Evolutionary conservation across 2,329 filamentous ascomycete species (phyloP).

Genomic region (Dactylellina sp.): DNA sequence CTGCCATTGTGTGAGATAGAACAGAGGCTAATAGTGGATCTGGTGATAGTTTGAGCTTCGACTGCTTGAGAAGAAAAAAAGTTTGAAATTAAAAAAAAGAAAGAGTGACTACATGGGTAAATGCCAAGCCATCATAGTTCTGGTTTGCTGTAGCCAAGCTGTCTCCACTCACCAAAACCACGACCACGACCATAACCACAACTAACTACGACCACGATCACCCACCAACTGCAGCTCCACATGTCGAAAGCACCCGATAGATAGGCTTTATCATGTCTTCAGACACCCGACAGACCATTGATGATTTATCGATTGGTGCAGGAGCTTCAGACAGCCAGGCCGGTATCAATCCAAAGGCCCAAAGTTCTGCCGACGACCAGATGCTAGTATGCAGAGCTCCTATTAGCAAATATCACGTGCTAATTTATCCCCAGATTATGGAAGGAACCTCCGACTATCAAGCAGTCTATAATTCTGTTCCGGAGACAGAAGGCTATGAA

Average conservation of each 20-base stretch:
- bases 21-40: background rate
- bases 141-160: background rate
- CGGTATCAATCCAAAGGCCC: conserved; percentile 11
- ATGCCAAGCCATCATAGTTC: conserved; percentile 6
- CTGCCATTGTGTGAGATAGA: conserved; percentile 19
- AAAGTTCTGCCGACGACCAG: conserved; percentile 20
- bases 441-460: conserved; percentile 65
- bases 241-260: conserved; percentile 37
- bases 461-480: conserved; percentile 72
- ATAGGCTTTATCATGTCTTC: conserved; percentile 47
- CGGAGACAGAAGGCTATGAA: conserved; percentile 71
- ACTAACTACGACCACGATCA: no score
- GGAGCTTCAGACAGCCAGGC: conserved; percentile 6
- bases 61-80: no score
- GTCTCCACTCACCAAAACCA: background rate
- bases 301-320: conserved; percentile 9
- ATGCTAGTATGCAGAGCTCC: conserved; percentile 17
- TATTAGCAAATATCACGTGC: background rate
- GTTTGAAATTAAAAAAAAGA: background rate
- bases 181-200: conserved; percentile 4
- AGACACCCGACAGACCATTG: conserved; percentile 29
- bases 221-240: conserved; percentile 15
- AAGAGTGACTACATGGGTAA: background rate
- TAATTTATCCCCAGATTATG: conserved; percentile 63
- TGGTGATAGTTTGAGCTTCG: no score